Evolutionary conservation across 495 filamentous ascomycete genomes (phyloP).

Genomic region (Xylaria acuta): DNA sequence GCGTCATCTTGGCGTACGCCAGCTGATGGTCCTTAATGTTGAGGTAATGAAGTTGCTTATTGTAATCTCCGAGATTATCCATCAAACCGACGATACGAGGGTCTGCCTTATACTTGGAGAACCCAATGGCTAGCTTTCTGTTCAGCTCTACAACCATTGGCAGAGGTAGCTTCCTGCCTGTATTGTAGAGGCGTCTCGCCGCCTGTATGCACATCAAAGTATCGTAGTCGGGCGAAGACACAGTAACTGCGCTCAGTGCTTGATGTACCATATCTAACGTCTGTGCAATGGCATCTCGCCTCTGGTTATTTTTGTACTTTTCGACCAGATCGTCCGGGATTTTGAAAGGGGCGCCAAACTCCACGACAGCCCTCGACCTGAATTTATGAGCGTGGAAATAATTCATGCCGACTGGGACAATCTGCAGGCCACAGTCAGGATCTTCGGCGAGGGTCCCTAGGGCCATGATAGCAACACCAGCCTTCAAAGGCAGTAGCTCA

Average conservation of each 20-base stretch:
- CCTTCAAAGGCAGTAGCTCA: conserved; percentile 92
- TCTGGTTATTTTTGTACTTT: conserved; percentile 79
- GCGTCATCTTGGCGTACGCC: conserved; percentile 84
- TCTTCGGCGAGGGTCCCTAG: conserved; percentile 88
- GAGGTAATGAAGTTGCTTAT: conserved; percentile 82
- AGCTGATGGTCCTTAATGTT: conserved; percentile 96
- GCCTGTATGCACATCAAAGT: conserved; percentile 98
- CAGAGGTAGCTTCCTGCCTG: conserved; percentile 91
- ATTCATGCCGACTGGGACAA: conserved; percentile 99
- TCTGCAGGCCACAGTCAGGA: conserved; percentile 90
- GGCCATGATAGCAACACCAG: conserved; percentile 97
- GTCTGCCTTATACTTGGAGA: conserved; percentile 91
- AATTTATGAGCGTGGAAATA: conserved; percentile 99
- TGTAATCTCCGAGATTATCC: conserved; percentile 83
- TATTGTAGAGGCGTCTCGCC: conserved; percentile 90
- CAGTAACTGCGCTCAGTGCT: conserved; percentile 84
- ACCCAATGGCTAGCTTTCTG: conserved; percentile 88
- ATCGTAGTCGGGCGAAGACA: conserved; percentile 93
- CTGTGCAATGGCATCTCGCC: conserved; percentile 81
- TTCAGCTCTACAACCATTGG: conserved; percentile 97
- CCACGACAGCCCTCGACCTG: conserved; percentile 92
- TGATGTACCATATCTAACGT: conserved; percentile 88
- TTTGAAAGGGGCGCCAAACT: conserved; percentile 90
- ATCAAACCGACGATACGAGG: conserved; percentile 80
- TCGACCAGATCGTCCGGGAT: conserved; percentile 82